Evolutionary conservation across 495 filamentous ascomycete genomes (phyloP).

Genomic region (Aspergillus funiculosus): DNA sequence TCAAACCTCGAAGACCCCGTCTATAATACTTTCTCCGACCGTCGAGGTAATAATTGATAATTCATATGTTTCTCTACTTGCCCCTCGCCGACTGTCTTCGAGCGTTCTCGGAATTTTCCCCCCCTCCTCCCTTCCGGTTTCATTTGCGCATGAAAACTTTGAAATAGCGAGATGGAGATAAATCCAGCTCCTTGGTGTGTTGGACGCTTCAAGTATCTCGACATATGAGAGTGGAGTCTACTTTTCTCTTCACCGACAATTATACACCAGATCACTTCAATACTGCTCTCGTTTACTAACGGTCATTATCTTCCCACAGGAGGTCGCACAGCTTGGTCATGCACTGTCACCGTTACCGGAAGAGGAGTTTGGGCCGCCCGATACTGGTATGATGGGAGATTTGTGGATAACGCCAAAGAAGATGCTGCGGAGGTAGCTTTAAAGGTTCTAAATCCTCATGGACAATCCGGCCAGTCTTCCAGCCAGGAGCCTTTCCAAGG

Average conservation of each 20-base stretch:
- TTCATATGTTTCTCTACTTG: slow-evolving; percentile 1
- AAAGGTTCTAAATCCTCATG: slow-evolving; percentile 28
- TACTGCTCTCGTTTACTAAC: slow-evolving; percentile 15
- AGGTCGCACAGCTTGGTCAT: slow-evolving; percentile 88
- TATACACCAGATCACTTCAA: slow-evolving; percentile 16
- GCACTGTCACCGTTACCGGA: slow-evolving; percentile 56
- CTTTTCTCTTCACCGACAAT: slow-evolving; percentile 37
- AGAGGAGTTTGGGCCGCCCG: slow-evolving; percentile 56
- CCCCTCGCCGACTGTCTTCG: slow-evolving; percentile 1
- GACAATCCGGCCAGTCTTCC: slow-evolving; percentile 2
- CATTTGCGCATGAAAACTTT: neutral
- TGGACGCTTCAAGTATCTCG: slow-evolving; percentile 15
- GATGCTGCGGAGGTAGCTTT: slow-evolving; percentile 79
- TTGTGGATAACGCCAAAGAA: slow-evolving; percentile 80
- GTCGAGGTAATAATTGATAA: slow-evolving; percentile 55
- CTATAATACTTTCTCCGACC: slow-evolving; percentile 70
- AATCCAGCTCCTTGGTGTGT: neutral
- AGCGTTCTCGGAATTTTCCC: neutral
- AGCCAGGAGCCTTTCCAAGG: neutral
- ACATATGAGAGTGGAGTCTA: slow-evolving; percentile 28
- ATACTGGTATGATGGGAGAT: slow-evolving; percentile 88
- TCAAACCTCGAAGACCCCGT: slow-evolving; percentile 50
- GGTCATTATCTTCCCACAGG: slow-evolving; percentile 43
- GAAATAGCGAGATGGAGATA: neutral
- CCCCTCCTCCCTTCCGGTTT: neutral